Evolutionary conservation across 768 basidiomycete genomes (phyloP).

Genomic region (Dentipellis fragilis): DNA sequence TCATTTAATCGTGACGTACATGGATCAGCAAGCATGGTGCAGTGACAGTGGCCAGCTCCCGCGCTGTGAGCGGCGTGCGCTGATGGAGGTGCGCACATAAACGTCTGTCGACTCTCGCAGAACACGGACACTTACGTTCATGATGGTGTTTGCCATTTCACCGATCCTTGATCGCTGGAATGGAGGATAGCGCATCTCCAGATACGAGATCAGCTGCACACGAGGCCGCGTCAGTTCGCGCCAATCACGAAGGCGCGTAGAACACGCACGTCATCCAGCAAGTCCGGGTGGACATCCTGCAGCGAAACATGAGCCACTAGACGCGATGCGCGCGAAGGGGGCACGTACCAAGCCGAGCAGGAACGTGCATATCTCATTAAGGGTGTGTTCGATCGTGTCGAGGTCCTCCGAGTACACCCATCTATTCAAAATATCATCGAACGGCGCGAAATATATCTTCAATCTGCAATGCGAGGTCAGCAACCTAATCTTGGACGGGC

Average conservation of each 20-base stretch:
- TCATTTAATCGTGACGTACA: background rate
- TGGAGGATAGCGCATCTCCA: constrained; percentile 16
- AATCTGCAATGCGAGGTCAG: background rate
- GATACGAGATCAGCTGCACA: constrained; percentile 13
- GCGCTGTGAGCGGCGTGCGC: background rate
- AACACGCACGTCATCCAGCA: constrained; percentile 11
- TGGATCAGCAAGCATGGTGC: constrained; percentile 12
- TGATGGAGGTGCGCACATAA: background rate
- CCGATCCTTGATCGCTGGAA: constrained; percentile 8
- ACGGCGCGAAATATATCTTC: background rate
- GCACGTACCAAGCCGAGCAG: background rate
- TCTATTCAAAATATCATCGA: background rate
- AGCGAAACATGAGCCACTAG: background rate
- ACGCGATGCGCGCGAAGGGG: background rate
- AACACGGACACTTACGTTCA: constrained; percentile 2
- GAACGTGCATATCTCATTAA: background rate
- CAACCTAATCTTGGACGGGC: background rate
- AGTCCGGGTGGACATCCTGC: constrained; percentile 10
- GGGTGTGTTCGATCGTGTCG: background rate
- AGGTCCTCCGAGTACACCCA: background rate
- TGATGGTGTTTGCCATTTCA: constrained; percentile 7
- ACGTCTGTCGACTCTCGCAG: background rate
- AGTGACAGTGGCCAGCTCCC: background rate
- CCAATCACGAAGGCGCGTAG: background rate
- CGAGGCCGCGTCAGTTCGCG: background rate